These are phyloP conservation scores for Ganoderma boninense DNA, from an alignment of 1,284 basidiomycete genomes.

Conservation along the genomic window DNA sequence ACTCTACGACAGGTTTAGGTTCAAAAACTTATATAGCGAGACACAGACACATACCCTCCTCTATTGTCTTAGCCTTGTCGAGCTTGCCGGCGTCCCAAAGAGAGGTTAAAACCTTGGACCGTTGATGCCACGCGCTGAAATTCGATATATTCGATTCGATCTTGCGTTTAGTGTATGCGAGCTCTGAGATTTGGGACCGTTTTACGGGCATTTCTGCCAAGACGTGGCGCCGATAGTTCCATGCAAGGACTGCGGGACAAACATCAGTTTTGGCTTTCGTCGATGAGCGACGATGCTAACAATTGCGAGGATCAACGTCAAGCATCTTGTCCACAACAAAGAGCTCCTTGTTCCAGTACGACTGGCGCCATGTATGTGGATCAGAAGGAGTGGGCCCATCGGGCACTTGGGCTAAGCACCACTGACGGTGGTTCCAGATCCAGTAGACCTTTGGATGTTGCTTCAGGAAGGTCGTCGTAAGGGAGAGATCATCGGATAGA, in stretches of 20 bases:
- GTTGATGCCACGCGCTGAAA: slow-evolving; percentile 99
- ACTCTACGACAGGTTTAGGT: not conserved
- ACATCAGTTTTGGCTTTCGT: not conserved
- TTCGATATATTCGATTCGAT: slow-evolving; percentile 97
- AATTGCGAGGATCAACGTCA: slow-evolving; percentile 89
- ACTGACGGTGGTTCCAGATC: slow-evolving; percentile 96
- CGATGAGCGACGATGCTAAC: slow-evolving; percentile 55
- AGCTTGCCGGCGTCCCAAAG: slow-evolving; percentile 71
- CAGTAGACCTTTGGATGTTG: slow-evolving; percentile 93
- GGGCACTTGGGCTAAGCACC: slow-evolving; percentile 90
- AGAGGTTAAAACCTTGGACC: slow-evolving; percentile 82
- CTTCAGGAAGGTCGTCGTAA: slow-evolving; percentile 84
- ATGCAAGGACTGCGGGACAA: slow-evolving; percentile 80
- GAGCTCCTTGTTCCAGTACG: slow-evolving; percentile 85
- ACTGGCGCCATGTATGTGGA: slow-evolving; percentile 71
- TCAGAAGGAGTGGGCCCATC: slow-evolving; percentile 64
- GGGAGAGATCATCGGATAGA: slow-evolving; percentile 77
- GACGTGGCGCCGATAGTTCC: slow-evolving; percentile 91
- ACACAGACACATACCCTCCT: slow-evolving; percentile 80
- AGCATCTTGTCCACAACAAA: slow-evolving; percentile 90
- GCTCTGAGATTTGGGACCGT: slow-evolving; percentile 63
- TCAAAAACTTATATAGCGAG: slow-evolving; percentile 73
- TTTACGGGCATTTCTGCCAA: slow-evolving; percentile 72
- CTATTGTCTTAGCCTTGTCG: slow-evolving; percentile 60
- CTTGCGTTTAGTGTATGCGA: slow-evolving; percentile 88